Evolutionary conservation across 306 rosid genomes (phyloP).

Genomic region (Vicia sativa): DNA sequence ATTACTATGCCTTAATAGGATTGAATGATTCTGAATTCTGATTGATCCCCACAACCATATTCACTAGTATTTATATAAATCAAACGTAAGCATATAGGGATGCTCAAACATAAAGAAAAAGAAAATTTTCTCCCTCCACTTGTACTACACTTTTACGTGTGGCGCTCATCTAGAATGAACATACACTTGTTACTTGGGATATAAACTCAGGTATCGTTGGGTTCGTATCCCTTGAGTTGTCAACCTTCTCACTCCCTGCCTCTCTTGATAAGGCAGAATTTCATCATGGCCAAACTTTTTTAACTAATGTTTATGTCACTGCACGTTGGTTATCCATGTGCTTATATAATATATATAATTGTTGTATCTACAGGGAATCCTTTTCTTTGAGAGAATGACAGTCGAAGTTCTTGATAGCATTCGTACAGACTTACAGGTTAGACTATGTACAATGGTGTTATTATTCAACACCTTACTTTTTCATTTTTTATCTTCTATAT

Average conservation of each 20-base stretch:
- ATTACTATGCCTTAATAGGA: neutral
- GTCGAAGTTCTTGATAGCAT: conserved; percentile 72
- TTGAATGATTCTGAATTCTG: neutral
- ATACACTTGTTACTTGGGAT: neutral
- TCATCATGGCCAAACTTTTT: neutral
- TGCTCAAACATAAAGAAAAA: too few species aligned
- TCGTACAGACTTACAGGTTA: conserved; percentile 66
- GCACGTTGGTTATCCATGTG: conserved; percentile 8
- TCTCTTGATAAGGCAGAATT: neutral
- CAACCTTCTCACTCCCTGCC: neutral
- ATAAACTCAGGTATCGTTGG: neutral
- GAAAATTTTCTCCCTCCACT: too few species aligned
- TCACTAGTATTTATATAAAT: neutral
- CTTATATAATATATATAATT: conserved; percentile 4
- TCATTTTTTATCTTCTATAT: too few species aligned
- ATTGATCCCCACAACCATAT: neutral
- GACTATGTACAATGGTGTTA: too few species aligned
- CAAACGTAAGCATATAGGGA: neutral
- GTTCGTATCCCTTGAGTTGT: neutral
- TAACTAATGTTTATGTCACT: conserved; percentile 30
- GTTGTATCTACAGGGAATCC: conserved; percentile 65
- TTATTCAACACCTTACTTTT: too few species aligned
- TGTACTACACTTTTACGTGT: too few species aligned
- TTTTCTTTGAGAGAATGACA: conserved; percentile 92
- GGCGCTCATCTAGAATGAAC: neutral